phyloP scores from a whole-genome alignment of 768 basidiomycete species.

The Neoboletus brunneissimus region DNA sequence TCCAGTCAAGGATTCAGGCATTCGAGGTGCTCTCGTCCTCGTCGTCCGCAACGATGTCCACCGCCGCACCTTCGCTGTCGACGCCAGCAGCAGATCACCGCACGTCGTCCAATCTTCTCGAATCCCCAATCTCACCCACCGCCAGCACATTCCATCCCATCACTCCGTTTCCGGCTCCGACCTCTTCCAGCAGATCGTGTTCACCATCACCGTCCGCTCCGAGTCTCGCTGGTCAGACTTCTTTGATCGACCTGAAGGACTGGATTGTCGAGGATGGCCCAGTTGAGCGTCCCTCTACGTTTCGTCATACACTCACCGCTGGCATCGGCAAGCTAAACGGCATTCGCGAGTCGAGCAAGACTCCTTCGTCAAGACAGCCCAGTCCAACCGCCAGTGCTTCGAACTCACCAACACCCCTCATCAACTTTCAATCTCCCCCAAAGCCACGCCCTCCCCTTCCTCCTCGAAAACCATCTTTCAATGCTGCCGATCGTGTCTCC shows the following conservation, averaged over 20 bases:
- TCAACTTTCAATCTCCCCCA: conserved; percentile 53
- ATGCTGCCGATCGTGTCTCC: conserved; percentile 43
- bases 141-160: conserved; percentile 44
- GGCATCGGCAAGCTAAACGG: conserved; percentile 16
- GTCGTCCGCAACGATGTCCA: conserved; percentile 21
- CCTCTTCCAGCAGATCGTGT: conserved; percentile 21
- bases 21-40: conserved; percentile 54
- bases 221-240: conserved; percentile 44
- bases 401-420: conserved; percentile 42
- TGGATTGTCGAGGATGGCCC: conserved; percentile 69
- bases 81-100: neutral
- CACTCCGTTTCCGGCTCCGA: conserved; percentile 33
- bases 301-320: conserved; percentile 8
- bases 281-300: conserved; percentile 18
- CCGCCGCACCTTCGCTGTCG: conserved; percentile 8
- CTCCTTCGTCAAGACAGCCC: conserved; percentile 19
- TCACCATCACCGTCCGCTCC: conserved; percentile 51
- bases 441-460: conserved; percentile 58
- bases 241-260: conserved; percentile 69
- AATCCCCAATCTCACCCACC: conserved; percentile 49
- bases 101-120: conserved; percentile 37
- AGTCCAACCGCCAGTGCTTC: neutral
- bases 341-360: conserved; percentile 23
- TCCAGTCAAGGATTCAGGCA: conserved; percentile 60
- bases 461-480: conserved; percentile 59